A percentile compares a stretch with the other conserved stretches of the same genome.
These are phyloP conservation scores for Mortierella claussenii DNA, from an alignment of 192 early-diverging fungal species.

Conservation along the genomic window DNA sequence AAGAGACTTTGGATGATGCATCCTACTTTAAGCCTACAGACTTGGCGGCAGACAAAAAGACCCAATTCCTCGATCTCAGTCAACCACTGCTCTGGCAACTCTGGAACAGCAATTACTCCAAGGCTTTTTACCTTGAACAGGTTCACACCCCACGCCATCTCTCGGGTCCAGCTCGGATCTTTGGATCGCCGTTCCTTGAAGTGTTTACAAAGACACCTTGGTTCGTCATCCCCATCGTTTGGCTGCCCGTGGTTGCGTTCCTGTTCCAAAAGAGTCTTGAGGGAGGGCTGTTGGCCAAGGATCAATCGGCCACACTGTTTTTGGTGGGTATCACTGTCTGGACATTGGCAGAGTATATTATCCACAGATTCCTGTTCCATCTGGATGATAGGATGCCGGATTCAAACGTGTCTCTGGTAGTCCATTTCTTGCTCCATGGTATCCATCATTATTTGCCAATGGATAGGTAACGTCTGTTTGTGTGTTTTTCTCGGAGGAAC, in stretches of 20 bases:
- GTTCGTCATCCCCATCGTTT: slow-evolving; percentile 89
- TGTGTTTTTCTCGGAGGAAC: not conserved
- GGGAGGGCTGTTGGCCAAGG: slow-evolving; percentile 47
- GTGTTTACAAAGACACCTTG: slow-evolving; percentile 89
- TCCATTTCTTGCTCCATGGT: slow-evolving; percentile 93
- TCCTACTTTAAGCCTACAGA: slow-evolving; percentile 59
- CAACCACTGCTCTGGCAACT: slow-evolving; percentile 91
- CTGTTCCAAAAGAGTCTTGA: slow-evolving; percentile 54
- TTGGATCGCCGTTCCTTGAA: slow-evolving; percentile 83
- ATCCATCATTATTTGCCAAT: slow-evolving; percentile 97
- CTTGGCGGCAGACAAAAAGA: slow-evolving; percentile 57
- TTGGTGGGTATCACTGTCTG: slow-evolving; percentile 78
- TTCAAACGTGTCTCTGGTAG: slow-evolving; percentile 73
- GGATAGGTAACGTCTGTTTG: slow-evolving; percentile 68
- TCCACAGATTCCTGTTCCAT: slow-evolving; percentile 96
- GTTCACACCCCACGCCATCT: slow-evolving; percentile 91
- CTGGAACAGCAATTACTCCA: slow-evolving; percentile 73
- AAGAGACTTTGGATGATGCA: not conserved
- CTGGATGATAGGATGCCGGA: slow-evolving; percentile 90
- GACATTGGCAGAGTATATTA: slow-evolving; percentile 89
- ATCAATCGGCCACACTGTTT: slow-evolving; percentile 59
- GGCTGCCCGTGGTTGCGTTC: slow-evolving; percentile 78
- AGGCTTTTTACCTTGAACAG: slow-evolving; percentile 88
- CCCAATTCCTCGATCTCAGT: slow-evolving; percentile 83
- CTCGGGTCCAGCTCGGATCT: slow-evolving; percentile 82